A percentile compares a stretch with the other conserved stretches of the same genome.
phyloP scores from a whole-genome alignment of 148 eudicot species.

The Rhododendron henanense region DNA sequence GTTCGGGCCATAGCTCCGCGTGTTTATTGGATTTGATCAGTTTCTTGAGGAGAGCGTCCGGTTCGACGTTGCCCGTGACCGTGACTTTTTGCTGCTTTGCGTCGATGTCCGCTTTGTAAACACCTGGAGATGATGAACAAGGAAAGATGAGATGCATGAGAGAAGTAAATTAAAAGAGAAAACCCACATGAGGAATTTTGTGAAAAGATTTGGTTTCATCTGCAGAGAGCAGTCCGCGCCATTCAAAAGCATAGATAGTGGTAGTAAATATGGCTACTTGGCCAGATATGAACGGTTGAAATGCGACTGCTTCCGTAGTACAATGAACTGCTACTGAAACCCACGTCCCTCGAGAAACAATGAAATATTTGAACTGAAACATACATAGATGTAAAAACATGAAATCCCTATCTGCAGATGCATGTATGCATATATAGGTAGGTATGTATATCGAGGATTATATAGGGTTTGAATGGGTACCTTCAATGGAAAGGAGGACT shows the following conservation, averaged over 20 bases:
- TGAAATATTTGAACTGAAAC: not conserved
- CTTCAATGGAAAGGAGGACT: conserved; percentile 51
- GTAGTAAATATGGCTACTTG: too few relatives aligned
- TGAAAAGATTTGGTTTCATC: too few relatives aligned
- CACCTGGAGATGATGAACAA: conserved; percentile 36
- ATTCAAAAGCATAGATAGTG: too few relatives aligned
- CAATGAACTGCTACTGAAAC: not conserved
- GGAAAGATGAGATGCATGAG: not conserved
- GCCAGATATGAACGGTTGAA: not conserved
- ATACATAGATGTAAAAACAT: too few relatives aligned
- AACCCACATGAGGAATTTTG: not conserved
- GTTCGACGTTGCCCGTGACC: conserved; percentile 61
- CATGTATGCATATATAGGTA: too few relatives aligned
- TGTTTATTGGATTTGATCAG: conserved; percentile 72
- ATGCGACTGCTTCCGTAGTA: too few relatives aligned
- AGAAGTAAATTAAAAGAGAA: not conserved
- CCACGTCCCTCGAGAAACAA: not conserved
- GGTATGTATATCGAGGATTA: too few relatives aligned
- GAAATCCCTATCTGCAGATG: too few relatives aligned
- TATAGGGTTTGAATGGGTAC: conserved; percentile 16
- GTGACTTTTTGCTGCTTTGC: conserved; percentile 54
- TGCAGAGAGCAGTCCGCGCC: too few relatives aligned
- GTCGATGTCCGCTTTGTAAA: conserved; percentile 50
- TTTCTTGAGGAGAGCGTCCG: conserved; percentile 45
- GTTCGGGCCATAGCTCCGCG: conserved; percentile 61